Conservation (phyloP, 108 stramenopile species). For the Fragilariopsis cylindrus region DNA sequence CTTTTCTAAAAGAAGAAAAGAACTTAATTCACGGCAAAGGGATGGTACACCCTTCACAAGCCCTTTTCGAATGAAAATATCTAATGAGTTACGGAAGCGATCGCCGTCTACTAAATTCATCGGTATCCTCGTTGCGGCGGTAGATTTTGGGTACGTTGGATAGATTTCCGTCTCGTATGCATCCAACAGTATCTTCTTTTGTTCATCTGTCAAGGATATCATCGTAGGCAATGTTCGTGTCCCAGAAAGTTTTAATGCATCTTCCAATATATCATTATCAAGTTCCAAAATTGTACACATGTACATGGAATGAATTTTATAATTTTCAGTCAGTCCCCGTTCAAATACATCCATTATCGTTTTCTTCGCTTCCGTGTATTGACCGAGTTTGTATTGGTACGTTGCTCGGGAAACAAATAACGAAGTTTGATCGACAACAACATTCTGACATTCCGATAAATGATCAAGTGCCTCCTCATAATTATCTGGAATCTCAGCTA, state of each 20-base stretch:
- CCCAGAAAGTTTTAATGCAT: slow-evolving; percentile 52
- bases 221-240: slow-evolving; percentile 66
- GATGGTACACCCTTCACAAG: slow-evolving; percentile 89
- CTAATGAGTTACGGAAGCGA: slow-evolving; percentile 51
- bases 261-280: slow-evolving; percentile 37
- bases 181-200: slow-evolving; percentile 52
- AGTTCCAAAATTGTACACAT: slow-evolving; percentile 87
- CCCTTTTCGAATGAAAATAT: slow-evolving; percentile 66
- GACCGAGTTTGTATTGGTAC: slow-evolving; percentile 73
- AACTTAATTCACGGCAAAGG: slow-evolving; percentile 79
- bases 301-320: slow-evolving; percentile 86
- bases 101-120: slow-evolving; percentile 64
- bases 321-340: slow-evolving; percentile 87
- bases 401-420: slow-evolving; percentile 68
- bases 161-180: slow-evolving; percentile 62
- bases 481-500: slow-evolving; percentile 79
- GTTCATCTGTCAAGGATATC: slow-evolving; percentile 54
- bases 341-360: slow-evolving; percentile 59
- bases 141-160: slow-evolving; percentile 46
- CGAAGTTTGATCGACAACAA: slow-evolving; percentile 74
- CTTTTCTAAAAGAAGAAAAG: slow-evolving; percentile 54
- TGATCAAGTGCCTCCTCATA: slow-evolving; percentile 82
- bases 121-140: slow-evolving; percentile 72
- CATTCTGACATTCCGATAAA: slow-evolving; percentile 55
- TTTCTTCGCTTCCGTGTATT: slow-evolving; percentile 67